Percentiles rank a stretch among this genome's conserved stretches.
Evolutionary conservation across 768 basidiomycete genomes (phyloP).

Genomic region (Phlegmacium glaucopus): DNA sequence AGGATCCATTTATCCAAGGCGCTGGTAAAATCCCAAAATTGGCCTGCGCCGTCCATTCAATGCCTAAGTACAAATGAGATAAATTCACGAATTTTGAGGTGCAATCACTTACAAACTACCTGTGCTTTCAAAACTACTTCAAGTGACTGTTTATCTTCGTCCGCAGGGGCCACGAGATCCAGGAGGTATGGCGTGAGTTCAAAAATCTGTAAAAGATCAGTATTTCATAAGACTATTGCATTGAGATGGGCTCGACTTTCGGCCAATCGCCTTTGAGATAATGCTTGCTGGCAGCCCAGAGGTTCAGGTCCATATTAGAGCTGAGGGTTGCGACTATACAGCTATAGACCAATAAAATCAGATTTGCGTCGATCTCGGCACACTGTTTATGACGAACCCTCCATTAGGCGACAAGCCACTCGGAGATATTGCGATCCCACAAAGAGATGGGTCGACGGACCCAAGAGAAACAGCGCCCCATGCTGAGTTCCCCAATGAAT

Average conservation of each 20-base stretch:
- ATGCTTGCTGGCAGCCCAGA: conserved; percentile 69
- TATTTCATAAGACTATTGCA: neutral
- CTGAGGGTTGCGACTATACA: conserved; percentile 67
- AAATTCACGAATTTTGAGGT: neutral
- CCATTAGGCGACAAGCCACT: conserved; percentile 56
- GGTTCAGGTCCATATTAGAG: conserved; percentile 70
- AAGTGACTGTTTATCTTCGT: conserved; percentile 17
- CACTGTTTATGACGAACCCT: conserved; percentile 40
- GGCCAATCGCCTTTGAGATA: conserved; percentile 71
- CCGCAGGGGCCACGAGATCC: conserved; percentile 18
- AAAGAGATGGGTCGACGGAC: conserved; percentile 65
- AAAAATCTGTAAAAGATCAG: conserved; percentile 36
- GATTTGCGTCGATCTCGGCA: neutral
- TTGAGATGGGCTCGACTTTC: conserved; percentile 37
- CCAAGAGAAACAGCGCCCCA: conserved; percentile 70
- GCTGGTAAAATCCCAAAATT: conserved; percentile 51
- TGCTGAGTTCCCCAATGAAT: conserved; percentile 33
- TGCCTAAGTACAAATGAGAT: conserved; percentile 37
- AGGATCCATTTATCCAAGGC: conserved; percentile 52
- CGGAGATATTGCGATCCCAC: conserved; percentile 63
- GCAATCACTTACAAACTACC: conserved; percentile 44
- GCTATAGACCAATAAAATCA: conserved; percentile 29
- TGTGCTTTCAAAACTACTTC: conserved; percentile 49
- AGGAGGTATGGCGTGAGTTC: conserved; percentile 54
- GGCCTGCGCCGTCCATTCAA: conserved; percentile 65